These are phyloP conservation scores for Sclerotinia spermophila DNA, from an alignment of 2,329 filamentous ascomycete species.

Conservation along the genomic window DNA sequence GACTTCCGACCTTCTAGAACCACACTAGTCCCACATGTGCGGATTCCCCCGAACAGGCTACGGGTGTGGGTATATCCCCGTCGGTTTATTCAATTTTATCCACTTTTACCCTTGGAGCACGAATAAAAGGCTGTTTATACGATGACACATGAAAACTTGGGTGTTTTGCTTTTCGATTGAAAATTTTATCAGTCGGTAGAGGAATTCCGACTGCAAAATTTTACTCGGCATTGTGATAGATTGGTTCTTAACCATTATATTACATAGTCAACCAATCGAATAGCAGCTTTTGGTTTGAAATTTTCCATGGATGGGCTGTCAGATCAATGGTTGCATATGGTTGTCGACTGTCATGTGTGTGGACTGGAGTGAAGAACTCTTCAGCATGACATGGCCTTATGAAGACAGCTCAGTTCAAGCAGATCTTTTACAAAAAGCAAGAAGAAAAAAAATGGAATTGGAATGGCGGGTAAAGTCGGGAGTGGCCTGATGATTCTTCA, in stretches of 20 bases:
- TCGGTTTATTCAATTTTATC: neutral
- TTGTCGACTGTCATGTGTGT: neutral
- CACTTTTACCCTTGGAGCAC: slow-evolving; percentile 11
- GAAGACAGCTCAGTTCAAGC: neutral
- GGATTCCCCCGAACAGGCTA: neutral
- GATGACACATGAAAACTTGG: slow-evolving; percentile 14
- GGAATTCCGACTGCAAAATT: slow-evolving; percentile 9
- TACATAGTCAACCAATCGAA: neutral
- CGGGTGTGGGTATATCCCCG: neutral
- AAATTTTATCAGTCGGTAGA: slow-evolving; percentile 12
- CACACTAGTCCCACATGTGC: slow-evolving; percentile 3
- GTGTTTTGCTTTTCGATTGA: neutral
- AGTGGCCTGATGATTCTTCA: slow-evolving; percentile 3
- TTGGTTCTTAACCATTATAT: neutral
- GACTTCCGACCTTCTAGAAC: slow-evolving; percentile 14
- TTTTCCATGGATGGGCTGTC: neutral
- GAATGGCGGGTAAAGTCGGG: neutral
- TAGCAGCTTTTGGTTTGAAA: neutral
- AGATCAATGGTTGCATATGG: neutral
- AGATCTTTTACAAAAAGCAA: neutral
- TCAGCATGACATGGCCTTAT: neutral
- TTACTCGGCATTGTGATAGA: neutral
- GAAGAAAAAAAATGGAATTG: neutral
- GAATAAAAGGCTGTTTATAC: slow-evolving; percentile 8
- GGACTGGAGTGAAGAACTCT: neutral